A percentile compares a stretch with the other conserved stretches of the same genome.
Conservation (phyloP, 163 green algal species). For the Volvox carteri region DNA sequence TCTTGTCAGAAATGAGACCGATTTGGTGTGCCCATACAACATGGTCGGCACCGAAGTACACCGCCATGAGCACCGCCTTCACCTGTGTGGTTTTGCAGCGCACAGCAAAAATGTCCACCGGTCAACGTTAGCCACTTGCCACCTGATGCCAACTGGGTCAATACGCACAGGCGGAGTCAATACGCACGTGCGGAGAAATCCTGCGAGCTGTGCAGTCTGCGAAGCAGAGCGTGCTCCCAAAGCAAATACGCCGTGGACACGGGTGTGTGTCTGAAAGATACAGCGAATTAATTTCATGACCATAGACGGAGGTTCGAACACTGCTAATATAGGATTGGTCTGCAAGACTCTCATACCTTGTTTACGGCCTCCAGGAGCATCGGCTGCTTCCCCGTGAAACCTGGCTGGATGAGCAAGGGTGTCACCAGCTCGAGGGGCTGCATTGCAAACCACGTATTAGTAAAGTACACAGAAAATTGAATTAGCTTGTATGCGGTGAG, state of each 20-base stretch:
- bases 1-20: slow-evolving; percentile 85
- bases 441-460: slow-evolving; percentile 10
- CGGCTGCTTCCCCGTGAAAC: slow-evolving; percentile 78
- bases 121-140: too few relatives aligned
- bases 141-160: too few relatives aligned
- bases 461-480: slow-evolving; percentile 3
- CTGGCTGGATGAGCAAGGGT: slow-evolving; percentile 83
- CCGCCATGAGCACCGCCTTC: slow-evolving; percentile 88
- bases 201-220: too few relatives aligned
- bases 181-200: too few relatives aligned
- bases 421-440: slow-evolving; percentile 88
- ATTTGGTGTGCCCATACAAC: slow-evolving; percentile 94
- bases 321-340: too few relatives aligned
- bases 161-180: too few relatives aligned
- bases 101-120: neutral
- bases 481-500: neutral
- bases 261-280: too few relatives aligned
- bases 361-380: slow-evolving; percentile 79
- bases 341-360: too few relatives aligned
- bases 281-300: too few relatives aligned
- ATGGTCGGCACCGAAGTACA: slow-evolving; percentile 95
- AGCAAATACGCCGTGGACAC: too few relatives aligned
- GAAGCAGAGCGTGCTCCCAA: too few relatives aligned
- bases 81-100: slow-evolving; percentile 68
- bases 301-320: too few relatives aligned